These are phyloP conservation scores for Pseudopyricularia javanii DNA, from an alignment of 2,329 filamentous ascomycete genomes.

Conservation along the genomic window DNA sequence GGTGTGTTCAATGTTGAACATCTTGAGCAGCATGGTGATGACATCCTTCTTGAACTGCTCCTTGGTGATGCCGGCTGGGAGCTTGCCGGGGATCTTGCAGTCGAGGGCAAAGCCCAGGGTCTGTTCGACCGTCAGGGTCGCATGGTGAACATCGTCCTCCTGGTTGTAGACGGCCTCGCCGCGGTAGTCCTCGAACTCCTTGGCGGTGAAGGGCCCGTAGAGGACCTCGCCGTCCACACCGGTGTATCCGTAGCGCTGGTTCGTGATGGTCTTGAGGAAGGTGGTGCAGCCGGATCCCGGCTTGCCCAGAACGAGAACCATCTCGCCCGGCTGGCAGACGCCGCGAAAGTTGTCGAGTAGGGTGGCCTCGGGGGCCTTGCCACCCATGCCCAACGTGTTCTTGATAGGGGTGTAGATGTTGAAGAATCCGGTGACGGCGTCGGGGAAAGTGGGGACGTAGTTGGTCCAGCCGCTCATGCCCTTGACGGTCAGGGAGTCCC, in stretches of 20 bases:
- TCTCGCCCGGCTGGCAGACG: conserved; percentile 68
- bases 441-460: conserved; percentile 62
- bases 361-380: conserved; percentile 58
- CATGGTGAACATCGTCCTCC: conserved; percentile 76
- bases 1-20: conserved; percentile 92
- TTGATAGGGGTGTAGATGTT: conserved; percentile 57
- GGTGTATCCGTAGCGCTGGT: conserved; percentile 48
- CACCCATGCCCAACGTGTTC: conserved; percentile 50
- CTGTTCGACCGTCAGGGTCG: conserved; percentile 77
- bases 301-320: conserved; percentile 71
- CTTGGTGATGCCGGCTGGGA: conserved; percentile 62
- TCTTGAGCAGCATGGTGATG: conserved; percentile 63
- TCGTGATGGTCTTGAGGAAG: conserved; percentile 56
- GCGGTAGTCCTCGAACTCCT: conserved; percentile 62
- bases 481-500: conserved; percentile 65
- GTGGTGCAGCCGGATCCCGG: conserved; percentile 64
- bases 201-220: conserved; percentile 62
- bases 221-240: conserved; percentile 54
- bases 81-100: conserved; percentile 71
- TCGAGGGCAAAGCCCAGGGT: conserved; percentile 78
- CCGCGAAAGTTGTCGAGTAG: conserved; percentile 63
- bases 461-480: conserved; percentile 65
- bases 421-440: conserved; percentile 66
- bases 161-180: conserved; percentile 80
- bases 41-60: conserved; percentile 60